Base-by-base conservation (phyloP, 2,329 filamentous ascomycete species). In the Cryoendolithus antarcticus region DNA sequence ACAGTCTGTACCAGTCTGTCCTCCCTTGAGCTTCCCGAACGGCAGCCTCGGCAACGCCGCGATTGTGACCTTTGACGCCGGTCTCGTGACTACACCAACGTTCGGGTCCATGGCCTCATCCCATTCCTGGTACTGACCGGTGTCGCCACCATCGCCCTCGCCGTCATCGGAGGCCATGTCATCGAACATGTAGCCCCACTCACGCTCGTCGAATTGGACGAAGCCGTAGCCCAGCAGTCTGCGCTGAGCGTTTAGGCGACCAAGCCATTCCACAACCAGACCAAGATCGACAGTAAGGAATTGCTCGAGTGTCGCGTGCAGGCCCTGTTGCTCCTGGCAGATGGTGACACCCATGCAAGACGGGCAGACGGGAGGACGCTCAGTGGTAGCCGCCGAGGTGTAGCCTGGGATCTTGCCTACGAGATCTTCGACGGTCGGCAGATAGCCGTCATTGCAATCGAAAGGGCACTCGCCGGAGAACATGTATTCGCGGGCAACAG, bases 191-290 rank as follows among this genome's bases (percentile, higher is more conserved):
- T 30, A 37, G 7, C 48, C 51, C 49, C 51, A 54, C 37, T 50
- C 41, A 9, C 52, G 47, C 48, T 54, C 52, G 32, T 56, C 52
- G 32, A 52, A 50, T 15, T 56, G 51, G 9, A 35, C 27, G 43
- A 49, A 49, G 4, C 31, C n/a, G 33, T 52, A 49, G 13, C 45
- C 44, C 5, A 48, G 36, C 9, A 36, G 29, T 10, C 34, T 6
- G 19, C 50, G 50, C 27, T 46, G 44, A 10, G 11, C 10, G 27
- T 46, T 48, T 28, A 53, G 38, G n/a, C 37, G 30, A 13, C 24
- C 34, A 9, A 39, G 24, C 30, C 45, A 52, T n/a, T 47, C 43
- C n/a, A 47, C 5, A 8, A 51, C 30, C 4, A 37, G 34, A 4
- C 31, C 40, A 21, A 50, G 13, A 6, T 46, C 39, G 9, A 34